Base-by-base conservation (phyloP, 345 rosid genomes). In the Citrus hindsii region DNA sequence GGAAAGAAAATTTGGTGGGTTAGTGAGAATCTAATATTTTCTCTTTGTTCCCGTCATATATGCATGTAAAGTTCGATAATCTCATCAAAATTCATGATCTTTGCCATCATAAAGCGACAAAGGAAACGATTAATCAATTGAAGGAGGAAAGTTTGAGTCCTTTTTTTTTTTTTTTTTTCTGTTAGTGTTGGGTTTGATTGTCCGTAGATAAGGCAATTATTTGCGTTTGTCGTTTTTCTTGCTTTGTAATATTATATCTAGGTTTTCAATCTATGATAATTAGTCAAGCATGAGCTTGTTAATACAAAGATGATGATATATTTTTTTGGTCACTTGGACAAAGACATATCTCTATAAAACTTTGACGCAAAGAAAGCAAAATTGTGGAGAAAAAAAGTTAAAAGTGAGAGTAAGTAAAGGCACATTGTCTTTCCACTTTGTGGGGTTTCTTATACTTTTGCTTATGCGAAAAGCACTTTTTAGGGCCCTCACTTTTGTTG, bases 141-240 rank as follows among this genome's bases (percentile, higher is more conserved):
- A 33, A 35, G 46, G 28, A 32, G 19, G 37, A 65, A 33, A 32
- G 40, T 33, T 32, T 38, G 19, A 61, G 33, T 63, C 12, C 40
- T 7, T 7, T 37, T 37, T 22, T 18, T 67, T 37, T 7, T 8
- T 2, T 75, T 56, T 30, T 55, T 8, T 25, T n/a, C 19, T 76
- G 53, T 12, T 40, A 51, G 66, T 76, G 75, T 60, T 79, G 63
- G 73, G 53, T 74, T 79, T 83, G 75, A 65, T 71, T 82, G 76
- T 80, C 79, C 76, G 62, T 58, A 71, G 84, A 87, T 80, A 77
- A 79, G 53, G 85, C 83, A 83, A 84, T 83, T 83, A 84, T 83
- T 73, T 86, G 82, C 81, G 82, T 80, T 86, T 84, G 89, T 83
- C 86, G 58, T 79, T 46, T 80, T 82, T 48, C 71, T n/a, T 32